Evolutionary conservation across 352 stramenopile species (phyloP), one percentile per base, ranked within the genome.

Genomic region (Pythium vanterpoolii): DNA sequence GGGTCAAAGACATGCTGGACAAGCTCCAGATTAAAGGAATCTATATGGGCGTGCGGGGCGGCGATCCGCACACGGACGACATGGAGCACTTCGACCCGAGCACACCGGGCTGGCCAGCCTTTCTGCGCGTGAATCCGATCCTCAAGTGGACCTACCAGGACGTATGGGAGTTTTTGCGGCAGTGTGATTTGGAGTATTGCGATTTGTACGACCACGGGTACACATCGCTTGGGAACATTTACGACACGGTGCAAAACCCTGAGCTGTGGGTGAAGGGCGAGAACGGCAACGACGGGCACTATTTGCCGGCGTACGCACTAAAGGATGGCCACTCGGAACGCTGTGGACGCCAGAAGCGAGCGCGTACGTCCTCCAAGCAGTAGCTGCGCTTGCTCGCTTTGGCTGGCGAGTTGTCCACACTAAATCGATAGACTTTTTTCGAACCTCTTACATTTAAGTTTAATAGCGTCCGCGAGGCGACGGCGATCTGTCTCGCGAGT

Each of bases 111-210:
- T 97, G 90, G 96, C 97, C 97, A 34, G 87, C 96, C 13, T 99
- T 99, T 68, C 84, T 99, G 73, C 82, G 97, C 30, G 89, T 99
- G n/a, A 99, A 99, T 75, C 97, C 97, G n/a, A 97, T 99, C 42
- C 68, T 99, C 33, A 63, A 92, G 50, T 99, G 97, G 97, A 96
- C 83, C 6, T 99, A 99, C 76, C 82, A 82, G 7, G 83, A 98
- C 64, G 89, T 98, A 16, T 98, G 93, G 94, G 73, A 86, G 42
- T 98, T 98, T 69, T 57, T 98, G 42, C 81, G 89, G 18, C 69
- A 90, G 19, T 96, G 85, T 56, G 62, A 85, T 31, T 67, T 98
- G 26, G 83, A 93, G 19, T 97, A 97, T 64, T 97, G 89, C 71
- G 64, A 55, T 19, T 63, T 98, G 18, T 98, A 98, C 62, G 91